phyloP scores from a whole-genome alignment of 768 basidiomycete species.

The Boletellus emodensis region DNA sequence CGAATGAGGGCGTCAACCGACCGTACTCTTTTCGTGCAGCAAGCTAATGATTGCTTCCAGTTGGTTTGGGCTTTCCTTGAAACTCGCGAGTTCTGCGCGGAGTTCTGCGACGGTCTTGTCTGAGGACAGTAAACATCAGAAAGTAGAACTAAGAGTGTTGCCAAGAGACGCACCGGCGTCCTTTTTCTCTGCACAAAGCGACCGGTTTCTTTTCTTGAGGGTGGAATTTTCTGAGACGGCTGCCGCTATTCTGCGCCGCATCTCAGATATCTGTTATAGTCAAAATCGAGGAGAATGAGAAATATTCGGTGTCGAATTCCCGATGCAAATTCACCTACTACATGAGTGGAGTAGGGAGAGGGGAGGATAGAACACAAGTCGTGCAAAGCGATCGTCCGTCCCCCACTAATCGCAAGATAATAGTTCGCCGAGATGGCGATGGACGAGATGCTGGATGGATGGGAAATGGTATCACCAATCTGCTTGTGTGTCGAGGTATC shows the following conservation, averaged over 20 bases:
- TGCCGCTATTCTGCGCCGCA: too few species aligned
- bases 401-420: not conserved
- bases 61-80: too few species aligned
- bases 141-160: not conserved
- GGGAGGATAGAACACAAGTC: not conserved
- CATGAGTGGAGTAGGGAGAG: too few species aligned
- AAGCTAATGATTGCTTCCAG: too few species aligned
- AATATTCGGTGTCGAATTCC: not conserved
- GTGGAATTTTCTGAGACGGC: too few species aligned
- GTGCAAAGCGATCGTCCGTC: not conserved
- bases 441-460: not conserved
- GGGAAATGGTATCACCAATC: not conserved
- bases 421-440: constrained; percentile 3
- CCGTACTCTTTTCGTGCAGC: too few species aligned
- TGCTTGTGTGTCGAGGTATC: constrained; percentile 1
- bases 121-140: not conserved
- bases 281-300: too few species aligned
- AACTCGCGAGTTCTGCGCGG: not conserved
- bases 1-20: too few species aligned
- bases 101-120: not conserved
- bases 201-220: too few species aligned
- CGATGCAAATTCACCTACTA: not conserved
- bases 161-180: too few species aligned
- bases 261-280: too few species aligned
- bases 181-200: too few species aligned